These are phyloP conservation scores for Pilasporangium apinafurcum DNA, from an alignment of 352 stramenopile genomes.

Conservation along the genomic window DNA sequence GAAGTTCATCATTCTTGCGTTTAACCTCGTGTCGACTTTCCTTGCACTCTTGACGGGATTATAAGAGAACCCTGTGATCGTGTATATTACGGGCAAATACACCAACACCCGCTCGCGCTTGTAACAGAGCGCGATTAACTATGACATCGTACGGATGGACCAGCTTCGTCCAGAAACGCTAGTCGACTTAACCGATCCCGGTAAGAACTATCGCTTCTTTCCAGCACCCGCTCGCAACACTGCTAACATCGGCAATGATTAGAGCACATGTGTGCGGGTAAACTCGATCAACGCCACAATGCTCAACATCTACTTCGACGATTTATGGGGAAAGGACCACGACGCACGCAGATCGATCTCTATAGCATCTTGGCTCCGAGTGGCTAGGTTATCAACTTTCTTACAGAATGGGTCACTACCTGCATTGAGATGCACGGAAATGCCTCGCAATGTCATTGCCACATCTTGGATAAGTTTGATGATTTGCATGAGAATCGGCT, in stretches of 20 bases:
- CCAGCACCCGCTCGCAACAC: conserved; percentile 17
- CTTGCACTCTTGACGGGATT: conserved; percentile 48
- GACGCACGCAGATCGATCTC: conserved; percentile 23
- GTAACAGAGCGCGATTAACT: conserved; percentile 4
- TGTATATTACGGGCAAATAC: conserved; percentile 34
- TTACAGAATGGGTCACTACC: conserved; percentile 21
- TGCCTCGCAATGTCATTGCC: conserved; percentile 44
- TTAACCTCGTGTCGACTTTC: conserved; percentile 36
- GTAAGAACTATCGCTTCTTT: conserved; percentile 39
- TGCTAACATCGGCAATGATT: conserved; percentile 22
- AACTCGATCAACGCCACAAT: conserved; percentile 32
- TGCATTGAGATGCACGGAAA: conserved; percentile 21
- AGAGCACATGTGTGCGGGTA: conserved; percentile 31
- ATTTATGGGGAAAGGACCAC: conserved; percentile 29
- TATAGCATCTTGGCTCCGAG: conserved; percentile 33
- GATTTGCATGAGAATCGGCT: conserved; percentile 15
- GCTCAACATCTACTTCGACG: conserved; percentile 25
- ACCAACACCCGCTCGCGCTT: conserved; percentile 33
- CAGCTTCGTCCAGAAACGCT: neutral
- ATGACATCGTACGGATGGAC: conserved; percentile 1
- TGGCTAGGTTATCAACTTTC: conserved; percentile 36
- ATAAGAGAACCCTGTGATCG: conserved; percentile 44
- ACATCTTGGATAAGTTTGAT: conserved; percentile 46
- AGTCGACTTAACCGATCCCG: conserved; percentile 1
- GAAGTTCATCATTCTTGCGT: conserved; percentile 9